Conservation (phyloP, 495 filamentous ascomycete genomes). For the Hypoxylon cercidicola region DNA sequence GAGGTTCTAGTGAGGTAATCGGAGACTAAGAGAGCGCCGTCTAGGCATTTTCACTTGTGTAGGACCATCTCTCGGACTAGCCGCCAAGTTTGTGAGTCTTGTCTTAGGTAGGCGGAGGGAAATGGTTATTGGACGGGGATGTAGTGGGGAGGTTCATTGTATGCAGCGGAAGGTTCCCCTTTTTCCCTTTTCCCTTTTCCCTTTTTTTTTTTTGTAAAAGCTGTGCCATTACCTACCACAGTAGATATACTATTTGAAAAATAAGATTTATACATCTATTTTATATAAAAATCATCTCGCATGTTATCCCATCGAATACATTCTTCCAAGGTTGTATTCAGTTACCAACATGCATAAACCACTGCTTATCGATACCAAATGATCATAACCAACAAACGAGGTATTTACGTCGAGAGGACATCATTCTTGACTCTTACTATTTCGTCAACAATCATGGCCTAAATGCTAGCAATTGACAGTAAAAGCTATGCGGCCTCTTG, state of each 20-base stretch:
- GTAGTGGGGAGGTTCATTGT: constrained; percentile 18
- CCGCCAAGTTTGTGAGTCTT: constrained; percentile 10
- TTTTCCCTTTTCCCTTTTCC: not conserved
- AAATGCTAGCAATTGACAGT: not conserved
- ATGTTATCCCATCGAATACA: too few relatives aligned
- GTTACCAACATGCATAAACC: not conserved
- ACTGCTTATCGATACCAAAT: constrained; percentile 17
- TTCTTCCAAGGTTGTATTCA: too few relatives aligned
- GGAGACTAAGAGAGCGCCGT: constrained; percentile 21
- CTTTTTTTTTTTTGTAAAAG: too few relatives aligned
- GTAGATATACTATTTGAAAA: too few relatives aligned
- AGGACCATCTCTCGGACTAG: constrained; percentile 22
- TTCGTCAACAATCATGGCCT: not conserved
- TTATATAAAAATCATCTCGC: too few relatives aligned
- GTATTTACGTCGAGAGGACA: too few relatives aligned
- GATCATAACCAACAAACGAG: not conserved
- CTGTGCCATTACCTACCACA: too few relatives aligned
- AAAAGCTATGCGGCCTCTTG: constrained; percentile 31
- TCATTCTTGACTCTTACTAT: too few relatives aligned
- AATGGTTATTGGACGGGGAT: constrained; percentile 27
- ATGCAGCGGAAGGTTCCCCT: constrained; percentile 25
- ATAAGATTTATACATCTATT: too few relatives aligned
- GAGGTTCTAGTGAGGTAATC: constrained; percentile 17
- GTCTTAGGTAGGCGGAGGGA: constrained; percentile 23
- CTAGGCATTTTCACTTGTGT: constrained; percentile 18